These are phyloP conservation scores for Scedosporium apiospermum DNA, from an alignment of 2,329 filamentous ascomycete genomes.

Conservation along the genomic window DNA sequence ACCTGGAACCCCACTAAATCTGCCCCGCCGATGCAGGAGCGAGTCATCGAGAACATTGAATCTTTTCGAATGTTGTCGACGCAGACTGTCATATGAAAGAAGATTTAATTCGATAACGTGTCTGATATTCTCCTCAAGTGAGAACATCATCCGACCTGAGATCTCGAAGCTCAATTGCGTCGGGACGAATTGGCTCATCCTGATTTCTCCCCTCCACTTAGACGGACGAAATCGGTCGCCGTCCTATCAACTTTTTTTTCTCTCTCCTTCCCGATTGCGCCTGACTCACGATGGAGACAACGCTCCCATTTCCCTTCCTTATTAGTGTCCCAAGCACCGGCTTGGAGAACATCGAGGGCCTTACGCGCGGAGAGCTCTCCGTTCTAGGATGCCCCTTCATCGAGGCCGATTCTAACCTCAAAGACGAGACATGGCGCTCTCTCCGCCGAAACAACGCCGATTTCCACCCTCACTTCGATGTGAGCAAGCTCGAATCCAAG, in stretches of 20 bases:
- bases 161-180: background rate
- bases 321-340: constrained; percentile 45
- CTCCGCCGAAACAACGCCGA: constrained; percentile 39
- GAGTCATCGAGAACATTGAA: background rate
- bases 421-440: background rate
- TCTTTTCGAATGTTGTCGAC: background rate
- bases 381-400: constrained; percentile 52
- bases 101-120: background rate
- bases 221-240: background rate
- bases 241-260: background rate
- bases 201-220: background rate
- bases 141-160: background rate
- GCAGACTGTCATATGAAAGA: background rate
- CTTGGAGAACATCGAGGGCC: constrained; percentile 38
- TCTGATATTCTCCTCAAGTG: background rate
- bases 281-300: constrained; percentile 47
- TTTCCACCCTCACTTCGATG: constrained; percentile 65
- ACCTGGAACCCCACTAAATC: constrained; percentile 3
- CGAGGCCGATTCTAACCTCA: constrained; percentile 23
- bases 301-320: constrained; percentile 53
- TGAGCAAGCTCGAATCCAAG: constrained; percentile 53
- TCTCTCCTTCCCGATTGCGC: background rate
- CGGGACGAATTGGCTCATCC: background rate
- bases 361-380: constrained; percentile 47
- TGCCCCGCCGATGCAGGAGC: constrained; percentile 8